These are phyloP conservation scores for Huntiella decipiens DNA, from an alignment of 2,329 filamentous ascomycete species.

Conservation along the genomic window DNA sequence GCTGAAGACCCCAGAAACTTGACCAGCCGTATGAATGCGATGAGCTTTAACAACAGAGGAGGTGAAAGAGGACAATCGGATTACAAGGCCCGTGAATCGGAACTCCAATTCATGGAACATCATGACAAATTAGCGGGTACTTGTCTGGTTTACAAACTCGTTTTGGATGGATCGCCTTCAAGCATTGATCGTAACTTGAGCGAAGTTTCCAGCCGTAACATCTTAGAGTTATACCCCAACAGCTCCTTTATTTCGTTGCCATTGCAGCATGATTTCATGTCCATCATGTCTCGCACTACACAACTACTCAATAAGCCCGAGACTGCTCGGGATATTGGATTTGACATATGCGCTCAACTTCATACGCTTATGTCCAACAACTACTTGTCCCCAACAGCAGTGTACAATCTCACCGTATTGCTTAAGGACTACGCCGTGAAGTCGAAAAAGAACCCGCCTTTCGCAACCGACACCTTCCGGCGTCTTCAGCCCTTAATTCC, in stretches of 20 bases:
- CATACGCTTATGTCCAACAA: slow-evolving; percentile 44
- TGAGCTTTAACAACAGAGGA: not conserved
- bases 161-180: not conserved
- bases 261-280: not conserved
- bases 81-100: slow-evolving; percentile 1
- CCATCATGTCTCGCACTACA: slow-evolving; percentile 13
- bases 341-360: slow-evolving; percentile 40
- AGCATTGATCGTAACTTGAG: not conserved
- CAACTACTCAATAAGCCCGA: slow-evolving; percentile 19
- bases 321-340: slow-evolving; percentile 24
- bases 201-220: not conserved
- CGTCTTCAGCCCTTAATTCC: slow-evolving; percentile 32
- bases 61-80: not conserved
- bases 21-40: not conserved
- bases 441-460: slow-evolving; percentile 17
- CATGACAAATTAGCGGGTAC: slow-evolving; percentile 2
- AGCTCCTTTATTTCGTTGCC: slow-evolving; percentile 1
- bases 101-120: not conserved
- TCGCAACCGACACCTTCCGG: slow-evolving; percentile 35
- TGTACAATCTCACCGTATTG: slow-evolving; percentile 25
- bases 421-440: slow-evolving; percentile 16
- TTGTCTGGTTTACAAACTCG: slow-evolving; percentile 7
- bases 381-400: slow-evolving; percentile 36
- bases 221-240: not conserved
- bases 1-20: not conserved